A percentile compares a stretch with the other conserved stretches of the same genome.
Conservation (phyloP, 2,329 filamentous ascomycete species). For the Fusarium austroafricanum region DNA sequence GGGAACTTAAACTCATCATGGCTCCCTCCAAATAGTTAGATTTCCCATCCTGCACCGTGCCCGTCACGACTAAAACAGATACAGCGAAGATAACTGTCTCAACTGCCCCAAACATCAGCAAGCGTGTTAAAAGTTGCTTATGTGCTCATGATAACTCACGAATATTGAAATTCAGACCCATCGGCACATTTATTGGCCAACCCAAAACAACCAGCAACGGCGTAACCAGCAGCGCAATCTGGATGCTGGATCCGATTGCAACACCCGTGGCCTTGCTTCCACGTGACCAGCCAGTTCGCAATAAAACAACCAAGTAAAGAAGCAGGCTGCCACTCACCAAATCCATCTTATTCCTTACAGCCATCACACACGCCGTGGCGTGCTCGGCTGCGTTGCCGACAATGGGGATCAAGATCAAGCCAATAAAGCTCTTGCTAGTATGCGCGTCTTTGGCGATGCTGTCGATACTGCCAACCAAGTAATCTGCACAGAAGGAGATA, state of each 20-base stretch:
- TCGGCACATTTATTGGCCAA: constrained; percentile 77
- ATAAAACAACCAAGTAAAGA: not conserved
- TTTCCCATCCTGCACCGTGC: constrained; percentile 81
- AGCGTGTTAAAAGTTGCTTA: not conserved
- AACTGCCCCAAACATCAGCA: constrained; percentile 54
- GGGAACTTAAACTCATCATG: constrained; percentile 72
- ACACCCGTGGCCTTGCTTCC: constrained; percentile 71
- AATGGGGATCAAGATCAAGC: constrained; percentile 82
- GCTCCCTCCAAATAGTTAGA: constrained; percentile 86
- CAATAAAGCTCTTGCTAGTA: constrained; percentile 84
- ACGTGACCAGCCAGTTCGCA: not conserved
- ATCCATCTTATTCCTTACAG: constrained; percentile 80
- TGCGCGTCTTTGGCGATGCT: constrained; percentile 73
- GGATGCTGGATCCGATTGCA: constrained; percentile 83
- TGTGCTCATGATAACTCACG: constrained; percentile 46
- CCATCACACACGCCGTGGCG: constrained; percentile 84
- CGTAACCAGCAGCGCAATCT: constrained; percentile 84
- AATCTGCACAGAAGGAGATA: constrained; percentile 80
- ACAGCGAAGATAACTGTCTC: constrained; percentile 82
- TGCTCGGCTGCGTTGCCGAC: constrained; percentile 85
- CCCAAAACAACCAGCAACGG: constrained; percentile 82
- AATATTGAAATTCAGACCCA: constrained; percentile 83
- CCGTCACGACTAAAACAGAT: constrained; percentile 79
- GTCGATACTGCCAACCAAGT: constrained; percentile 80
- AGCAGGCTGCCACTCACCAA: constrained; percentile 47